Percentiles rank a stretch among this genome's conserved stretches.
Conservation (phyloP, 192 early-diverging fungal genomes). For the Dimargaris verticillata region DNA sequence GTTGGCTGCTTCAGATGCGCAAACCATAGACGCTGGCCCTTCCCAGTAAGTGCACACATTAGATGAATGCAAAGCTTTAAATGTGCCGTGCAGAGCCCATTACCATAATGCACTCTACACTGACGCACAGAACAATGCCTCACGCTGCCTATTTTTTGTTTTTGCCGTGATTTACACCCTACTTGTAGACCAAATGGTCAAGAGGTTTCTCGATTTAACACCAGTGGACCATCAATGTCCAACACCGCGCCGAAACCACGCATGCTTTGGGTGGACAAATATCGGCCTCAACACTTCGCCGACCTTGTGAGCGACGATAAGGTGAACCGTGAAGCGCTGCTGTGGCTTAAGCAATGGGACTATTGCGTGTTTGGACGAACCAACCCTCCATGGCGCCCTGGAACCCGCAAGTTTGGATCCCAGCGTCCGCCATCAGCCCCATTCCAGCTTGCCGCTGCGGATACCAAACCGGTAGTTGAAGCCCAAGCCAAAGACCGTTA, state of each 20-base stretch:
- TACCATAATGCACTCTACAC: not conserved
- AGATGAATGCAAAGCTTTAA: not conserved
- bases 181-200: not conserved
- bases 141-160: not conserved
- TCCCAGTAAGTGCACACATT: not conserved
- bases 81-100: not conserved
- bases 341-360: slow-evolving; percentile 97
- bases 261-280: slow-evolving; percentile 82
- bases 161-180: not conserved
- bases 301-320: slow-evolving; percentile 86
- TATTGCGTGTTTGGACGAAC: slow-evolving; percentile 70
- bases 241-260: slow-evolving; percentile 4
- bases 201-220: too few species aligned
- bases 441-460: not conserved
- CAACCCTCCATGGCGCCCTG: not conserved
- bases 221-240: not conserved
- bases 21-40: not conserved
- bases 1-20: not conserved
- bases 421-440: too few species aligned
- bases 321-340: slow-evolving; percentile 72
- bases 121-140: not conserved
- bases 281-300: slow-evolving; percentile 58
- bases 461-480: not conserved
- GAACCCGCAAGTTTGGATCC: not conserved
- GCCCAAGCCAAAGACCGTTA: slow-evolving; percentile 16